Evolutionary conservation across 345 rosid species (phyloP).

Genomic region (Brassica napus): Da-Ae NC_063440.1:19977501-19978000

Average conservation of each 20-base stretch:
- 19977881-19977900: background rate
- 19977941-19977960: background rate
- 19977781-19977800: background rate
- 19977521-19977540: slow-evolving; percentile 5
- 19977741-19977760: slow-evolving; percentile 30
- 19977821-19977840: background rate
- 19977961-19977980: no score
- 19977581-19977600: background rate
- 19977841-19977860: background rate
- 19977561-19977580: background rate
- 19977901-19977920: background rate
- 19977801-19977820: slow-evolving; percentile 24
- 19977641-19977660: slow-evolving; percentile 73
- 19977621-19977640: slow-evolving; percentile 69
- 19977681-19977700: slow-evolving; percentile 78
- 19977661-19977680: slow-evolving; percentile 85
- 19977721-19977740: slow-evolving; percentile 63
- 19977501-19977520: slow-evolving; percentile 53
- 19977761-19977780: slow-evolving; percentile 10
- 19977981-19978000: no score
- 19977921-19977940: background rate
- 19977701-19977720: slow-evolving; percentile 74
- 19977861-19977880: background rate
- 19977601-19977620: slow-evolving; percentile 60
- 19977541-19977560: background rate